Conservation (phyloP, 1,284 basidiomycete genomes). For the Afroboletus lepidellus region DNA sequence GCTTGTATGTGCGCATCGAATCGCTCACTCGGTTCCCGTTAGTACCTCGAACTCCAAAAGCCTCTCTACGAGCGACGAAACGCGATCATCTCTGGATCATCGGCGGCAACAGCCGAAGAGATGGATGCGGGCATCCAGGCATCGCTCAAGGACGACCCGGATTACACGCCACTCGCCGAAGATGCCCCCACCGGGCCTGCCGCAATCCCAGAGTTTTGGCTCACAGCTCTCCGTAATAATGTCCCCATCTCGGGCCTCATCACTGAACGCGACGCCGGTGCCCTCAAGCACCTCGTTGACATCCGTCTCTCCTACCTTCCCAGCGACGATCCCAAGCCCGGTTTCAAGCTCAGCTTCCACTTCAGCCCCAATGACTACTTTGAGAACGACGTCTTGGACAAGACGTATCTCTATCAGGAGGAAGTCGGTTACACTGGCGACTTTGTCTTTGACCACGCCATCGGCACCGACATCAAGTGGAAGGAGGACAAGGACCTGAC, state of each 20-base stretch:
- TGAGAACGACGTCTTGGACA: slow-evolving; percentile 79
- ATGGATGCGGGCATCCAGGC: slow-evolving; percentile 76
- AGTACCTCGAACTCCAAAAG: slow-evolving; percentile 85
- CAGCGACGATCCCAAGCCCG: slow-evolving; percentile 63
- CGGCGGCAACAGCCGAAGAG: slow-evolving; percentile 78
- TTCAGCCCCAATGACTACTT: slow-evolving; percentile 90
- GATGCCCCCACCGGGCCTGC: slow-evolving; percentile 39
- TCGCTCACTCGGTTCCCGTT: slow-evolving; percentile 8
- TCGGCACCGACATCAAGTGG: slow-evolving; percentile 92
- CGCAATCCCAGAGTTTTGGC: slow-evolving; percentile 93
- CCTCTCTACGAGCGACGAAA: slow-evolving; percentile 88
- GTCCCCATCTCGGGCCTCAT: slow-evolving; percentile 85
- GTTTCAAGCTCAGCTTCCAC: slow-evolving; percentile 88
- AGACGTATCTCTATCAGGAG: slow-evolving; percentile 95
- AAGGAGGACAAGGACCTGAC: slow-evolving; percentile 98
- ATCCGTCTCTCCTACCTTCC: slow-evolving; percentile 69
- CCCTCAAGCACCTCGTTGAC: slow-evolving; percentile 66
- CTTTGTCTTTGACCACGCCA: slow-evolving; percentile 92
- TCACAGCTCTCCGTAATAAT: slow-evolving; percentile 94
- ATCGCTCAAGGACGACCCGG: slow-evolving; percentile 67
- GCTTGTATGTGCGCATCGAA: slow-evolving; percentile 9
- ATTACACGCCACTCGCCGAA: slow-evolving; percentile 57
- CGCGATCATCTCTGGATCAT: slow-evolving; percentile 80
- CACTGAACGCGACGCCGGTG: slow-evolving; percentile 88
- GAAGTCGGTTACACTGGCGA: slow-evolving; percentile 94